These are phyloP conservation scores for Boletus barrowsii DNA, from an alignment of 768 basidiomycete genomes.

Conservation along the genomic window DNA sequence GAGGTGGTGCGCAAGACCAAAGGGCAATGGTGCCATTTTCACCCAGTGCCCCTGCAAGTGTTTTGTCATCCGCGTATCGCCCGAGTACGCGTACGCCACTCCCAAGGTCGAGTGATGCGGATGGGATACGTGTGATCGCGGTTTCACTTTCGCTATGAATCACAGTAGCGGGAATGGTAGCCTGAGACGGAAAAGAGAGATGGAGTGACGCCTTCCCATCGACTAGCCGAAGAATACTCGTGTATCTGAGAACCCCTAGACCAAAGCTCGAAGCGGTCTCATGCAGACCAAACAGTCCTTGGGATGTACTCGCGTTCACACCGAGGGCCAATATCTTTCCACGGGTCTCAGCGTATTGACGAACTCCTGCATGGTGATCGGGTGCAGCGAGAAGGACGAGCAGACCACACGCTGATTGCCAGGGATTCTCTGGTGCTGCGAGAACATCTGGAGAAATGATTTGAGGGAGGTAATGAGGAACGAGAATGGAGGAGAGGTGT, in stretches of 20 bases:
- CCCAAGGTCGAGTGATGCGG: slow-evolving; percentile 18
- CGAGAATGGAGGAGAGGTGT: slow-evolving; percentile 56
- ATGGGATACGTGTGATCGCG: slow-evolving; percentile 9
- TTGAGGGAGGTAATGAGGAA: slow-evolving; percentile 78
- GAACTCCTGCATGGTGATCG: slow-evolving; percentile 43
- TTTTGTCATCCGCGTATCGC: slow-evolving; percentile 15
- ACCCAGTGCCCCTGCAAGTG: slow-evolving; percentile 25
- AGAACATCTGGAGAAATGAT: slow-evolving; percentile 56
- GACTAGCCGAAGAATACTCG: slow-evolving; percentile 23
- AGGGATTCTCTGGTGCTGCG: slow-evolving; percentile 62
- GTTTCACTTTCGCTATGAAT: not conserved
- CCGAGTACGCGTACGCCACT: slow-evolving; percentile 14
- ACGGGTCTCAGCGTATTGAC: slow-evolving; percentile 60
- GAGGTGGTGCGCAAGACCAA: slow-evolving; percentile 30
- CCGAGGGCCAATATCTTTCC: slow-evolving; percentile 72
- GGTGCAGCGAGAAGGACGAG: slow-evolving; percentile 72
- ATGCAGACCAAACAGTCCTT: slow-evolving; percentile 33
- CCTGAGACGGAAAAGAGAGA: slow-evolving; percentile 26
- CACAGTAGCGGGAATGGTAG: slow-evolving; percentile 10
- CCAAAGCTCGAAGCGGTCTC: slow-evolving; percentile 31
- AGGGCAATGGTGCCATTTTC: slow-evolving; percentile 24
- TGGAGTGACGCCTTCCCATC: slow-evolving; percentile 22
- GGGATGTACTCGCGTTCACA: slow-evolving; percentile 54
- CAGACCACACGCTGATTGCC: slow-evolving; percentile 71
- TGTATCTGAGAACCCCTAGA: slow-evolving; percentile 31